Conservation (phyloP, 352 stramenopile genomes). For the Pythium guiyangense region DNA sequence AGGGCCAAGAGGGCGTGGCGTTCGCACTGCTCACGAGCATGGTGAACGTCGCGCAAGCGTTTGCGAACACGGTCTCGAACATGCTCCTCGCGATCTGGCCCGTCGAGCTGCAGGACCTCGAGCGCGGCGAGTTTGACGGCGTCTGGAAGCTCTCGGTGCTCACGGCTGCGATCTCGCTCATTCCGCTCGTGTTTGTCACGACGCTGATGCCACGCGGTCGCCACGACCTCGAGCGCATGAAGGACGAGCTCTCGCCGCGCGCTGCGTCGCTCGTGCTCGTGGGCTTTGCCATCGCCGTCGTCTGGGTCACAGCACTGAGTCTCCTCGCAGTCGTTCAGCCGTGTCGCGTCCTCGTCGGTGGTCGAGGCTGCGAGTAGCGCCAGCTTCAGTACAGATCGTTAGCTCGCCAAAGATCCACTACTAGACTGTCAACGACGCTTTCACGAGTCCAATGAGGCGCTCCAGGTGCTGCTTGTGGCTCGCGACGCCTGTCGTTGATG, state of each 20-base stretch:
- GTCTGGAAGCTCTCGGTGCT: conserved; percentile 81
- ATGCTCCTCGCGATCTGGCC: conserved; percentile 71
- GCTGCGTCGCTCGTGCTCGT: conserved; percentile 27
- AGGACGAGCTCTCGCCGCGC: conserved; percentile 35
- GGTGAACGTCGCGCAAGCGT: conserved; percentile 61
- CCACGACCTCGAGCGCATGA: conserved; percentile 45
- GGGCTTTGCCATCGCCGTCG: conserved; percentile 52
- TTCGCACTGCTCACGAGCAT: conserved; percentile 79
- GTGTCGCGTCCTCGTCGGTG: conserved; percentile 61
- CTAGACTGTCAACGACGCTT: conserved; percentile 23
- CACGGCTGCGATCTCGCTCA: conserved; percentile 52
- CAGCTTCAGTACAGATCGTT: neutral
- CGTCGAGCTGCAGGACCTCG: conserved; percentile 59
- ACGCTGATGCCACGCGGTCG: conserved; percentile 47
- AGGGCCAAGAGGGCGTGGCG: conserved; percentile 69
- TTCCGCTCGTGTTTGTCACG: conserved; percentile 40
- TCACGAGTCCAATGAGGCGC: conserved; percentile 49
- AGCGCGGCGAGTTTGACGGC: conserved; percentile 43
- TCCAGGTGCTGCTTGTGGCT: conserved; percentile 48
- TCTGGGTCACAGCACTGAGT: conserved; percentile 63
- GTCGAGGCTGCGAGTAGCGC: conserved; percentile 33
- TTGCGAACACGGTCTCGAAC: conserved; percentile 73
- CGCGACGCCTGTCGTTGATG: too few relatives aligned
- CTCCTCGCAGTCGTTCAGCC: conserved; percentile 59
- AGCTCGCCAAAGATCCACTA: too few relatives aligned